Base-by-base conservation (phyloP, 768 basidiomycete species). In the Agrocybe chaxingu region DNA sequence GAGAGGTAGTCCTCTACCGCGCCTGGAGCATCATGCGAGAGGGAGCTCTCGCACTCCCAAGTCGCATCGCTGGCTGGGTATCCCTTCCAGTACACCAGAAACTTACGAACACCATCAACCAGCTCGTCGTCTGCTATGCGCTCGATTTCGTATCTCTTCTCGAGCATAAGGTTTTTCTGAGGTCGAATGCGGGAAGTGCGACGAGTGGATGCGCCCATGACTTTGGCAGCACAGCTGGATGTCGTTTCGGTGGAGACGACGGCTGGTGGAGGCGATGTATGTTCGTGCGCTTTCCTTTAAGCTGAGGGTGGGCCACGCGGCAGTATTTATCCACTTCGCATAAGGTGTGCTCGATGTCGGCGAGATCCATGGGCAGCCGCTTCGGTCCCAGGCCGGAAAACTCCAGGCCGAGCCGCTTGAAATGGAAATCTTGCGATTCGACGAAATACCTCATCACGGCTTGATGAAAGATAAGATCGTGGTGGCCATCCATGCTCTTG, bases 271-370 rank as follows among this genome's bases (percentile, higher is more conserved):
- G 48, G 30, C 10, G 54, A n/a, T 63, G 66, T 31, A 79, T 58
- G 48, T 75, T 58, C 12, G 57, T 68, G 39, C 78, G 71, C 39
- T 59, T 68, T 30, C 73, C 76, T 50, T 69, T 72, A 49, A 82
- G 60, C 8, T 64, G 36, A 3, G 81, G 79, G 62, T 81, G 77
- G 13, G 66, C 70, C n/a, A 68, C 69, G 41, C 88, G 84, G 37
- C 81, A 72, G 59, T 90, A 91, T 61, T 90, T 88, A 68, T 89
- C 86, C 40, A 85, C 73, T 62, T 92, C 89, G 67, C 89, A 92
- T 11, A 91, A 67, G 1, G 82, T 73, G 62, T 92, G 89, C 68
- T 92, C 89, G 47, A 91, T 70, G 62, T 92, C 89, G 34, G 82
- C 79, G 43, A 89, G 68, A 56, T 76, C 74, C 73, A 86, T 80